These are phyloP conservation scores for Neurospora sp. DNA, from an alignment of 2,329 filamentous ascomycete species.

Conservation along the genomic window DNA sequence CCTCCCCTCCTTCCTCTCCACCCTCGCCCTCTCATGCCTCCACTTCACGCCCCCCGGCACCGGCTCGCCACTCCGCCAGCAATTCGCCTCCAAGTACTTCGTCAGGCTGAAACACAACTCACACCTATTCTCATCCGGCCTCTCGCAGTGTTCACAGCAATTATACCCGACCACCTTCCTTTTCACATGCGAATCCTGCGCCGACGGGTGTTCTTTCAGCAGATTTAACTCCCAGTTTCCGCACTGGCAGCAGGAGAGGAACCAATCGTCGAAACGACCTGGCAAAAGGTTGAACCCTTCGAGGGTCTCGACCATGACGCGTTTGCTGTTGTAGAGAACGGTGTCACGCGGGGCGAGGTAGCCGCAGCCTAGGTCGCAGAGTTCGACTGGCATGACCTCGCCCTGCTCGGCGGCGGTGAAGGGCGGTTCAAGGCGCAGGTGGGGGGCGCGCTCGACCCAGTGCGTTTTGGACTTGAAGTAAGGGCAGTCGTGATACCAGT, in stretches of 20 bases:
- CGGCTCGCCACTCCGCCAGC: neutral
- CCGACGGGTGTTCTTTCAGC: neutral
- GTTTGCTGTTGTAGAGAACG: neutral
- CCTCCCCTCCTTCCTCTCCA: neutral
- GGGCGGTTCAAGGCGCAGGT: neutral
- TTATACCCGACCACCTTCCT: neutral
- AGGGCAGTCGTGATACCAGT: neutral
- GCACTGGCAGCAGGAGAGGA: neutral
- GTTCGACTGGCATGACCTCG: neutral
- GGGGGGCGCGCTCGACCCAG: neutral
- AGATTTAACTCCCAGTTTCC: neutral
- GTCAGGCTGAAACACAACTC: neutral
- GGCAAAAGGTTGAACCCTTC: neutral
- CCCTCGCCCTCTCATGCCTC: neutral
- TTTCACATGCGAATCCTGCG: neutral
- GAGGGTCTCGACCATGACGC: neutral
- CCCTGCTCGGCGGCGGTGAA: neutral
- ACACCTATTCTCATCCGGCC: neutral
- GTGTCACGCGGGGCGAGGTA: neutral
- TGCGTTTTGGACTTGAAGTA: neutral
- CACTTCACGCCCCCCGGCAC: neutral
- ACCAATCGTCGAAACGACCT: neutral
- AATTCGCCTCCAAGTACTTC: neutral
- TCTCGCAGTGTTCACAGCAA: neutral
- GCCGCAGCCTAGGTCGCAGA: neutral